A percentile compares a stretch with the other conserved stretches of the same genome.
phyloP scores from a whole-genome alignment of 1,284 basidiomycete genomes.

The Trichosporon coremiiforme region DNA sequence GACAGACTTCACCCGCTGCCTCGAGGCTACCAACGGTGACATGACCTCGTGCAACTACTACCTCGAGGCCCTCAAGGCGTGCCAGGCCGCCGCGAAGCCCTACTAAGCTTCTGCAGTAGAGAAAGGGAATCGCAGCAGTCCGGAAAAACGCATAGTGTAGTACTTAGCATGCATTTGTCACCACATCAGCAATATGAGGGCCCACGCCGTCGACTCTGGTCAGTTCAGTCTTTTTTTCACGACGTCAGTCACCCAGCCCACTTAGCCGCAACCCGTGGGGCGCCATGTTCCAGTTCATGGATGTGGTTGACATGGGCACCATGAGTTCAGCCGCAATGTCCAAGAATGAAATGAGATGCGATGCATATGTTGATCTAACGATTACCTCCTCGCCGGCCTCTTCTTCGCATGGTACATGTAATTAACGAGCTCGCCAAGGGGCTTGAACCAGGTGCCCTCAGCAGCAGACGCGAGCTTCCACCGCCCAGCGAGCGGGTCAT shows the following conservation, averaged over 20 bases:
- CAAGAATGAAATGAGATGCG: slow-evolving; percentile 20
- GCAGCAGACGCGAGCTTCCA: slow-evolving; percentile 72
- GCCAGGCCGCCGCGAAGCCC: slow-evolving; percentile 57
- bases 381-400: slow-evolving; percentile 20
- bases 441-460: slow-evolving; percentile 62
- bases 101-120: slow-evolving; percentile 43
- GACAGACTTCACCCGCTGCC: slow-evolving; percentile 60
- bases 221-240: no score
- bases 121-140: not conserved
- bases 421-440: slow-evolving; percentile 51
- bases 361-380: not conserved
- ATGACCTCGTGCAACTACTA: slow-evolving; percentile 63
- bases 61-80: slow-evolving; percentile 60
- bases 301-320: no score
- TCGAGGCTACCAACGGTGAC: slow-evolving; percentile 61
- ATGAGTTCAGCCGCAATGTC: no score
- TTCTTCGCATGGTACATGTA: slow-evolving; percentile 57
- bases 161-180: slow-evolving; percentile 21
- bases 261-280: no score
- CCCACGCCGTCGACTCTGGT: no score
- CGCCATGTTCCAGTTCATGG: not conserved
- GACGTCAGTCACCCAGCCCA: slow-evolving; percentile 2
- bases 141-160: slow-evolving; percentile 20
- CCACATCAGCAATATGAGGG: no score
- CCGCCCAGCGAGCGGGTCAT: slow-evolving; percentile 71